Base-by-base conservation (phyloP, 2,329 filamentous ascomycete genomes). In the Pseudogymnoascus sp. region DNA sequence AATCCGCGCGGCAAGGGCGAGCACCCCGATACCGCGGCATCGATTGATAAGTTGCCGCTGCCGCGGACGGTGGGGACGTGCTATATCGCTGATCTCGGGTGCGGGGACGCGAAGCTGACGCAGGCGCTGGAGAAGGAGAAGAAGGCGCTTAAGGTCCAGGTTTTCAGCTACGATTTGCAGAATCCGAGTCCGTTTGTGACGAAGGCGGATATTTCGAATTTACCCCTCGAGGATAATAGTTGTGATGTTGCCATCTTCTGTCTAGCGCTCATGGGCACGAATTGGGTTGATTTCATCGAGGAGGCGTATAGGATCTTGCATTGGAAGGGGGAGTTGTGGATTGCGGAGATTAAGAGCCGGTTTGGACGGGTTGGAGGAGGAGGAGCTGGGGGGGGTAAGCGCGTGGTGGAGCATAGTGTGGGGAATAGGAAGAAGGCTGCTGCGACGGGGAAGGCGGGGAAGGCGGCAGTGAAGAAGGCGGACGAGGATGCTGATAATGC, bases 201-300 rank as follows among this genome's bases (percentile, higher is more conserved):
- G 1, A 85, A 87, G 64, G 92, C 94, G 12, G 94, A 99, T 75
- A 94, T 97, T 59, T 88, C 92, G 30, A 83, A 88, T 63, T 78
- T 99, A 1, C 93, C 93, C 0, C 77, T 96, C 0, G 78, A 79
- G 4, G 86, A 92, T 67, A 87, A 85, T 47, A 86, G 83, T 64
- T 86, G 92, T 64, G 92, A 99, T 73, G 81, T 99, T 4, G 90
- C 90, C 57, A 87, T 99, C 67, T 97, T 97, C 79, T 99, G 94
- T 74, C 82, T 99, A 33, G 94, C 93, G 58, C 84, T 99, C 63
- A 99, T 99, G 94, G 94, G 94, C 71, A 99, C 94, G 61, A 99
- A 99, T 77, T 99, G 94, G 93, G 83, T 96, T 60, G 87, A 91
- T 68, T 97, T 99, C 73, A 84, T 99, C 69, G 94, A 97, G 76